These are phyloP conservation scores for Debaryomyces hansenii DNA, from an alignment of 805 yeast genomes.

Conservation along the genomic window DNA sequence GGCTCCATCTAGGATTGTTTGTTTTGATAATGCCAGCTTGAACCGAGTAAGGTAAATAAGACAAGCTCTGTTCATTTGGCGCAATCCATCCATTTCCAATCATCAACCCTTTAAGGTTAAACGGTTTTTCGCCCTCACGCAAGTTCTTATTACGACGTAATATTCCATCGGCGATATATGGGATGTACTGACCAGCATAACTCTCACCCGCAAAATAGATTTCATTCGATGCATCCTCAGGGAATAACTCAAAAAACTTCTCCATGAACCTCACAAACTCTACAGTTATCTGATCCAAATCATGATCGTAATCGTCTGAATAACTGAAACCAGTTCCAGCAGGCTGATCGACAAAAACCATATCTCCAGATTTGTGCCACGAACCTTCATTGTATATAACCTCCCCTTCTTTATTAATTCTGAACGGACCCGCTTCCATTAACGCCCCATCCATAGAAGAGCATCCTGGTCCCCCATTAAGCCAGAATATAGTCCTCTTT, in stretches of 20 bases:
- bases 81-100: slow-evolving; percentile 96
- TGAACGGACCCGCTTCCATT: slow-evolving; percentile 87
- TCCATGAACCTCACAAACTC: slow-evolving; percentile 68
- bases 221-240: slow-evolving; percentile 64
- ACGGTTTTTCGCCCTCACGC: slow-evolving; percentile 15
- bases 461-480: slow-evolving; percentile 98
- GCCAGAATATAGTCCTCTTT: slow-evolving; percentile 71
- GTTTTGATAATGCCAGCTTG: slow-evolving; percentile 55
- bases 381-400: slow-evolving; percentile 66
- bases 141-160: slow-evolving; percentile 41
- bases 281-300: slow-evolving; percentile 54
- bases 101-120: slow-evolving; percentile 61
- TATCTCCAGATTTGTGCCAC: slow-evolving; percentile 79
- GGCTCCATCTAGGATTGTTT: slow-evolving; percentile 37
- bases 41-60: slow-evolving; percentile 71
- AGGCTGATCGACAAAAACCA: slow-evolving; percentile 92
- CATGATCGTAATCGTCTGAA: slow-evolving; percentile 53
- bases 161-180: slow-evolving; percentile 74
- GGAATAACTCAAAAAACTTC: slow-evolving; percentile 68
- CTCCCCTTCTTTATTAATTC: slow-evolving; percentile 47
- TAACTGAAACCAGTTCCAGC: slow-evolving; percentile 89
- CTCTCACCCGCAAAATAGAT: slow-evolving; percentile 90
- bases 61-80: slow-evolving; percentile 79
- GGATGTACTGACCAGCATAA: slow-evolving; percentile 96
- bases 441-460: slow-evolving; percentile 97